Evolutionary conservation across 169 alveolate species (phyloP), one percentile per base, ranked within the genome.

Genomic region (Eimeria falciformis): DNA sequence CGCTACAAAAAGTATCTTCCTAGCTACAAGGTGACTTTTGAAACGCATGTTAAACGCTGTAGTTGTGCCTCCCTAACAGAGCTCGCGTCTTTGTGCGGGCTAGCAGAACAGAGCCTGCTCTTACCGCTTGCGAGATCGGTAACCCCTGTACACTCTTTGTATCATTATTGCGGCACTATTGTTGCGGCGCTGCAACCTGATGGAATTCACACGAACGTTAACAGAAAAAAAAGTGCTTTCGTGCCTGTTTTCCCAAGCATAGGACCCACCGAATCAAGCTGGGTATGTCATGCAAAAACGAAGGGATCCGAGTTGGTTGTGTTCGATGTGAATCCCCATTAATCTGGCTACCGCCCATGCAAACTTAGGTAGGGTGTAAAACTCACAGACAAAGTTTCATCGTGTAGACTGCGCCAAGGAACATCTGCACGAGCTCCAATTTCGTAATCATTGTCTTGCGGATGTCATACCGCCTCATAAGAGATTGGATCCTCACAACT

Each of bases 61-160:
- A n/a, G n/a, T n/a, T n/a, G n/a, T n/a, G n/a, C n/a, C n/a, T n/a
- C n/a, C n/a, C n/a, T n/a, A n/a, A n/a, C n/a, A n/a, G n/a, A n/a
- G n/a, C n/a, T n/a, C n/a, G n/a, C n/a, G n/a, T n/a, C n/a, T 23
- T 25, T 75, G 5, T 45, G 11, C 23, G 47, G 43, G 21, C 4
- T 50, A 7, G 47, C 21, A 33, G 40, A 4, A 7, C 4, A 47
- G 46, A 6, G 79, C 79, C 33, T 29, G 18, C 55, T 0, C 82
- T 18, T 82, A 66, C 91, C 47, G 45, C 43, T 50, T 93, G 75
- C 96, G 88, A 0, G 85, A 83, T 62, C 91, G 43, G 66, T 94
- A 73, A 0, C 96, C 96, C 27, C 95, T 68, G 66, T 55, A 94
- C 50, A 94, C 83, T 45, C 68, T 94, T 73, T 94, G 96, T 9